Conservation (phyloP, 129 eudicot species). For the Flaveria bidentis region DNA sequence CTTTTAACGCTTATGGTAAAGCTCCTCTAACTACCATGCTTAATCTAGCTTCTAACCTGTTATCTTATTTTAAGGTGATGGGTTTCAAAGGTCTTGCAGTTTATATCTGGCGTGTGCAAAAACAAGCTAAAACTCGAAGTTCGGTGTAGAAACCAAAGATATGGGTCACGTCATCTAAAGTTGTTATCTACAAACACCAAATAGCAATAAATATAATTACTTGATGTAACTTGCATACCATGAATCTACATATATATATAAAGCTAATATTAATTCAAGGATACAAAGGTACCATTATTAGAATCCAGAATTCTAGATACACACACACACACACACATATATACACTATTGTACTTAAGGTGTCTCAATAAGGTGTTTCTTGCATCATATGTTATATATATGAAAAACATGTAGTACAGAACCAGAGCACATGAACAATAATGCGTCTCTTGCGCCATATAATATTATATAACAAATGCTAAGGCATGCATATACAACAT, state of each 20-base stretch:
- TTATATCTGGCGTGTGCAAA: neutral
- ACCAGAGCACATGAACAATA: neutral
- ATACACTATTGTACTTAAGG: no score
- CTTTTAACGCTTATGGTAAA: neutral
- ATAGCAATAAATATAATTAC: neutral
- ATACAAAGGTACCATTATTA: neutral
- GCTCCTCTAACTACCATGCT: slow-evolving; percentile 5
- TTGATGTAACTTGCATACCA: neutral
- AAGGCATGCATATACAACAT: slow-evolving; percentile 2
- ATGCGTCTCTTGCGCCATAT: neutral
- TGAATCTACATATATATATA: neutral
- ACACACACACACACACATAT: neutral
- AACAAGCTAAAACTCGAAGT: neutral
- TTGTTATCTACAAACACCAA: neutral
- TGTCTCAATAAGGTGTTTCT: no score
- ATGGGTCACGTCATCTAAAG: neutral
- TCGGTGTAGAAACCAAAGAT: neutral
- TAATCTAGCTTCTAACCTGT: neutral
- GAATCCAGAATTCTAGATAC: neutral
- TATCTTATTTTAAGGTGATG: neutral
- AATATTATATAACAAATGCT: neutral
- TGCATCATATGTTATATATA: neutral
- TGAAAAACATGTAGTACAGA: neutral
- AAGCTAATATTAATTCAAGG: neutral
- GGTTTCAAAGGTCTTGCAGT: neutral